Conservation (phyloP, 2,329 filamentous ascomycete species). For the Fusarium sp. region DNA sequence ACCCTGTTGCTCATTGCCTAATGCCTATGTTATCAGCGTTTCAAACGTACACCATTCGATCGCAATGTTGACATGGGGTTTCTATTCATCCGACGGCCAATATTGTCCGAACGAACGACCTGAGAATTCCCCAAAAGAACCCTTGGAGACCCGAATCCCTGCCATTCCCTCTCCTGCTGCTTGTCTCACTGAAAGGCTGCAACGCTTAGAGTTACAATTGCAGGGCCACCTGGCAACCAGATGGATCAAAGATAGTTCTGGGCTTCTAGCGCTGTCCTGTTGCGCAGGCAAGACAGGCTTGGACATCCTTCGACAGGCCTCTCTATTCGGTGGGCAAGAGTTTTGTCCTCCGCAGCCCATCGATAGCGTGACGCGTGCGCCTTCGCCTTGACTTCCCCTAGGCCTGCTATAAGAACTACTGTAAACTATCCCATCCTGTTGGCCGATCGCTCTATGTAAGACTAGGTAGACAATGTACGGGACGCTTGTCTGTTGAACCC, state of each 20-base stretch:
- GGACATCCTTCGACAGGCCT: constrained; percentile 11
- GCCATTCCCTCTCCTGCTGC: constrained; percentile 20
- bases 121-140: constrained; percentile 24
- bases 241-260: background rate
- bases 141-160: constrained; percentile 22
- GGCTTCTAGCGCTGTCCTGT: background rate
- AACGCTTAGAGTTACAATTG: background rate
- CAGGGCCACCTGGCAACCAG: constrained; percentile 4
- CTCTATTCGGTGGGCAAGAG: constrained; percentile 17
- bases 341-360: constrained; percentile 9
- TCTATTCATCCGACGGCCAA: constrained; percentile 16
- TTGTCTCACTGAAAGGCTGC: constrained; percentile 28
- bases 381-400: background rate
- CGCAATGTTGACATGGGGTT: constrained; percentile 6
- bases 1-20: constrained; percentile 2
- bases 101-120: constrained; percentile 16
- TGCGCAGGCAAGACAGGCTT: background rate
- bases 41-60: constrained; percentile 2
- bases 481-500: constrained; percentile 23
- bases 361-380: constrained; percentile 33
- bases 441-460: constrained; percentile 21
- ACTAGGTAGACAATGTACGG: constrained; percentile 26
- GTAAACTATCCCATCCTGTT: background rate
- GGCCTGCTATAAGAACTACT: background rate
- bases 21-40: background rate